Conservation (phyloP, 179 eudicot genomes). For the Sideroxylon spinosum region DNA sequence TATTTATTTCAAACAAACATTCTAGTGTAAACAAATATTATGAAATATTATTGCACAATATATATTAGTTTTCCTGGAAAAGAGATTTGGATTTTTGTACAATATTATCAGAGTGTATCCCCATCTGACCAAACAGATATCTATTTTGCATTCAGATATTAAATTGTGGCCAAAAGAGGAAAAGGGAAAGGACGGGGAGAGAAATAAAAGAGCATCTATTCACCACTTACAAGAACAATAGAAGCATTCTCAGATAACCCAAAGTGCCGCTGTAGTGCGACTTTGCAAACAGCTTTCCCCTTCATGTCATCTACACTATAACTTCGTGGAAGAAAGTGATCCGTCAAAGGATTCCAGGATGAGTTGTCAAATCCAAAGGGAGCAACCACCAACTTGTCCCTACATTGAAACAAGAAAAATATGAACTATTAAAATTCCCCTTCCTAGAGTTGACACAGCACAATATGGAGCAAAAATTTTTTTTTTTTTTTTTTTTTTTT, state of each 20-base stretch:
- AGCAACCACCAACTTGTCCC: constrained; percentile 57
- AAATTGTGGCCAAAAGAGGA: not conserved
- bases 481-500: no score
- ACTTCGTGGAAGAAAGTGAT: constrained; percentile 41
- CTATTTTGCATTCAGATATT: not conserved
- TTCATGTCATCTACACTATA: constrained; percentile 45
- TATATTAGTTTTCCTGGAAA: not conserved
- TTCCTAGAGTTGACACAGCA: not conserved
- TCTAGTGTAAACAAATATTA: not conserved
- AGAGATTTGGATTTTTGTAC: not conserved
- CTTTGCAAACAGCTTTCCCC: constrained; percentile 56
- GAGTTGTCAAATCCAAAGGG: constrained; percentile 48
- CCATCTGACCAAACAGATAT: constrained; percentile 1
- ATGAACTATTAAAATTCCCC: not conserved
- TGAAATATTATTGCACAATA: not conserved
- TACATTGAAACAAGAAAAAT: constrained; percentile 16
- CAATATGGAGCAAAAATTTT: not conserved
- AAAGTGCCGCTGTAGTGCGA: constrained; percentile 36
- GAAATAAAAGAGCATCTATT: not conserved
- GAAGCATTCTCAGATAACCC: constrained; percentile 37
- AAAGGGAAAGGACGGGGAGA: not conserved
- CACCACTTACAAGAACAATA: constrained; percentile 39
- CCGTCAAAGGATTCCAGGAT: constrained; percentile 59
- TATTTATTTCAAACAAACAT: not conserved
- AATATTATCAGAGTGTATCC: constrained; percentile 5